Conservation (phyloP, 2,329 filamentous ascomycete species). For the Aspergillus fischeri region DNA sequence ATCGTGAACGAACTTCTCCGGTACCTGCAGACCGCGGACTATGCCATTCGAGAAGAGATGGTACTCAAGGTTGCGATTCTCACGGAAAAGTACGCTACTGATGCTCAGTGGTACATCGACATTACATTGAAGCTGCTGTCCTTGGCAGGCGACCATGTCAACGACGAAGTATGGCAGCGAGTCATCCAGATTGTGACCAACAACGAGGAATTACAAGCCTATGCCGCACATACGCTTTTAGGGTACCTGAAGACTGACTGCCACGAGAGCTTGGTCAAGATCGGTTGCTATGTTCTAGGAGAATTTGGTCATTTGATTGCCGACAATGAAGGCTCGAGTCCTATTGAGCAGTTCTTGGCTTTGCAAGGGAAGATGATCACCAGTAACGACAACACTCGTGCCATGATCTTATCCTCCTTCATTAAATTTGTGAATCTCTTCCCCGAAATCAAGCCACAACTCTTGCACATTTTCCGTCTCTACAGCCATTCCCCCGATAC, state of each 20-base stretch:
- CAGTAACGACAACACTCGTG: slow-evolving; percentile 83
- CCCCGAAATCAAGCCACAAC: slow-evolving; percentile 94
- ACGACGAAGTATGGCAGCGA: slow-evolving; percentile 97
- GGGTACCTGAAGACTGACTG: slow-evolving; percentile 91
- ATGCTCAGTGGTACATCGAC: slow-evolving; percentile 99
- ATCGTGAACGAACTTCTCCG: slow-evolving; percentile 92
- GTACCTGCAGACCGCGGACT: slow-evolving; percentile 94
- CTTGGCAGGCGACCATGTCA: slow-evolving; percentile 96
- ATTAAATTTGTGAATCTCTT: slow-evolving; percentile 98
- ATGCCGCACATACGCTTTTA: slow-evolving; percentile 88
- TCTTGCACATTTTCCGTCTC: slow-evolving; percentile 81
- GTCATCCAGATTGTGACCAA: slow-evolving; percentile 99
- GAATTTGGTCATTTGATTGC: slow-evolving; percentile 97
- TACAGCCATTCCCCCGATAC: slow-evolving; percentile 95
- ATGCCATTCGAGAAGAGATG: slow-evolving; percentile 98
- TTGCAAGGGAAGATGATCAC: slow-evolving; percentile 84
- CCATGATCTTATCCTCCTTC: slow-evolving; percentile 92
- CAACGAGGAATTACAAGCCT: slow-evolving; percentile 96
- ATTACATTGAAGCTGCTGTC: slow-evolving; percentile 91
- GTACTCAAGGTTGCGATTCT: slow-evolving; percentile 97
- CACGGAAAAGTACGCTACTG: slow-evolving; percentile 96
- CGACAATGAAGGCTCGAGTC: slow-evolving; percentile 85
- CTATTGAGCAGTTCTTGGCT: slow-evolving; percentile 94
- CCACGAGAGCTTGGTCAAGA: slow-evolving; percentile 96
- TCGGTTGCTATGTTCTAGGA: slow-evolving; percentile 90